These are phyloP conservation scores for Arachnomyces sp. DNA, from an alignment of 2,329 filamentous ascomycete genomes.

Conservation along the genomic window DNA sequence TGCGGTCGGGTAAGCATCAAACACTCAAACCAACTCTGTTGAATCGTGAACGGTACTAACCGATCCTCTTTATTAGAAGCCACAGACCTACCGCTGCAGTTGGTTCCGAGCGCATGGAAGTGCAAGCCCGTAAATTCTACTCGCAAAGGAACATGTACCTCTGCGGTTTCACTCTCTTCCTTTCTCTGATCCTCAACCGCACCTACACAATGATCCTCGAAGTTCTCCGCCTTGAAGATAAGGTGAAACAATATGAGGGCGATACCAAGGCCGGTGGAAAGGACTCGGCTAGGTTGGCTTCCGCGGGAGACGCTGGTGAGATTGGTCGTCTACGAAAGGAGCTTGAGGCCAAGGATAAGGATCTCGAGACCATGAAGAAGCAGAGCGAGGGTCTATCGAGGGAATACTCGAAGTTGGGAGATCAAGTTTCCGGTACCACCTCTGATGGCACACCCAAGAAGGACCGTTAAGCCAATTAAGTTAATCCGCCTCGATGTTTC, in stretches of 20 bases:
- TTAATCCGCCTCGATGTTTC: not conserved
- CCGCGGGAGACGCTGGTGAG: constrained; percentile 64
- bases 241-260: constrained; percentile 74
- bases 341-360: constrained; percentile 65
- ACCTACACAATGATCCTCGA: constrained; percentile 98
- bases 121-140: constrained; percentile 99
- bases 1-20: constrained; percentile 42
- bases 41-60: constrained; percentile 6
- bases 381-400: constrained; percentile 73
- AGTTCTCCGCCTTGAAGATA: constrained; percentile 83
- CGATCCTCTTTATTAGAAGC: constrained; percentile 12
- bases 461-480: constrained; percentile 37
- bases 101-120: constrained; percentile 92
- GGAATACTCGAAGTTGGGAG: constrained; percentile 79
- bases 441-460: constrained; percentile 45
- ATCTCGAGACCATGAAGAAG: constrained; percentile 84
- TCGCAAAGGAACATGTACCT: constrained; percentile 99
- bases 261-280: constrained; percentile 52
- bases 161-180: constrained; percentile 97
- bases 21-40: not conserved
- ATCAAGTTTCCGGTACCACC: constrained; percentile 59
- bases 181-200: constrained; percentile 94
- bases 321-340: constrained; percentile 67
- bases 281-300: constrained; percentile 61
- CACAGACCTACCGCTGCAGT: constrained; percentile 61